phyloP scores from a whole-genome alignment of 2,329 filamentous ascomycete genomes.

The Trichoderma breve region DNA sequence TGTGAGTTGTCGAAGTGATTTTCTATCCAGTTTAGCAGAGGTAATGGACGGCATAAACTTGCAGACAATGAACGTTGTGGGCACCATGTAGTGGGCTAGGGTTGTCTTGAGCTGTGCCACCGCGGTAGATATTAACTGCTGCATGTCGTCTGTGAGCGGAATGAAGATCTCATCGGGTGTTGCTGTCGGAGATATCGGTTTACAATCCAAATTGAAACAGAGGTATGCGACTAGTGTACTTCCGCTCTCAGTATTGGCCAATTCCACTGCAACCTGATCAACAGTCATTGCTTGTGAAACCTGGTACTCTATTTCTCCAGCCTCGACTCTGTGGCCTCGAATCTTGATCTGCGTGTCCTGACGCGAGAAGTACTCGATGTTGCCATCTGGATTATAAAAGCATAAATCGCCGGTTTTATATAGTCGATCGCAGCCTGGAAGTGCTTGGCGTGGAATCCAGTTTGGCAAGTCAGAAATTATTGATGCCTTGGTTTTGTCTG shows the following conservation, averaged over 20 bases:
- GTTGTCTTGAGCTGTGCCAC: slow-evolving; percentile 10
- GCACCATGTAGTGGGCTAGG: slow-evolving; percentile 25
- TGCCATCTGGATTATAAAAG: slow-evolving; percentile 38
- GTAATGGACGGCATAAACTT: slow-evolving; percentile 22
- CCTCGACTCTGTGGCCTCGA: slow-evolving; percentile 52
- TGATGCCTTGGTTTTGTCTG: slow-evolving; percentile 39
- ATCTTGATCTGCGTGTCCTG: slow-evolving; percentile 58
- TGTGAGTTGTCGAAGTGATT: background rate
- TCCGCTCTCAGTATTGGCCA: background rate
- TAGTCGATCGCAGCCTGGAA: slow-evolving; percentile 23
- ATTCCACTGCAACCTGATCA: slow-evolving; percentile 3
- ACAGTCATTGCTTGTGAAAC: background rate
- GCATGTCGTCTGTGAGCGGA: background rate
- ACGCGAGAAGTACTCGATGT: slow-evolving; percentile 44
- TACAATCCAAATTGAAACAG: background rate
- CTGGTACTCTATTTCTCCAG: slow-evolving; percentile 28
- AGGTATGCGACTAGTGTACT: background rate
- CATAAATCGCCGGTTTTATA: slow-evolving; percentile 49
- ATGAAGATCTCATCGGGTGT: background rate
- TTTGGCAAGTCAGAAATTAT: slow-evolving; percentile 33
- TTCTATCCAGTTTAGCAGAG: slow-evolving; percentile 20
- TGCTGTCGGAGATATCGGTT: background rate
- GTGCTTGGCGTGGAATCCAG: background rate
- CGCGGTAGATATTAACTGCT: slow-evolving; percentile 5
- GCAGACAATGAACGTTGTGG: slow-evolving; percentile 21